phyloP scores from a whole-genome alignment of 2,329 filamentous ascomycete species.

The Ophiostoma sp. region DNA sequence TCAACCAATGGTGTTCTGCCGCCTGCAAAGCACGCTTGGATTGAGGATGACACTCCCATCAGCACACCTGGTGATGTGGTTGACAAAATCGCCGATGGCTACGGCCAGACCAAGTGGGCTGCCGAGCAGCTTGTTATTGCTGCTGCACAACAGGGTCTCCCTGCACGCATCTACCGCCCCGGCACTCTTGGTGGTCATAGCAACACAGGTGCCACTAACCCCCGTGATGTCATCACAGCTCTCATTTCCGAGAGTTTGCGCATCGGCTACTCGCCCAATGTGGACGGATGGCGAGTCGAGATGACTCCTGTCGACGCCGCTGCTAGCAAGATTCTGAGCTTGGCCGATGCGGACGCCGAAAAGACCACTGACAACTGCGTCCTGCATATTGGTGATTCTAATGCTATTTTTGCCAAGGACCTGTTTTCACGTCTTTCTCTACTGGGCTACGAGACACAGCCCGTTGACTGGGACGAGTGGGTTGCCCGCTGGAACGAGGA shows the following conservation, averaged over 20 bases:
- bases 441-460: conserved; percentile 66
- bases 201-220: conserved; percentile 66
- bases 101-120: conserved; percentile 78
- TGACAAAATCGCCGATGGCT: conserved; percentile 62
- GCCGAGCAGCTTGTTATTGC: conserved; percentile 69
- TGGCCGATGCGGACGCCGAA: conserved; percentile 51
- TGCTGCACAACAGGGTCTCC: conserved; percentile 61
- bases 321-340: conserved; percentile 64
- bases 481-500: conserved; percentile 67
- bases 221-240: conserved; percentile 71
- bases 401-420: conserved; percentile 59
- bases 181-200: conserved; percentile 78
- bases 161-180: conserved; percentile 64
- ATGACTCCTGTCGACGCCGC: conserved; percentile 84
- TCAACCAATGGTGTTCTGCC: conserved; percentile 78
- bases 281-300: conserved; percentile 70
- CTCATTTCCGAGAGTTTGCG: conserved; percentile 72
- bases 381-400: conserved; percentile 70
- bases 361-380: conserved; percentile 45
- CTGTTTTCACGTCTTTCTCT: conserved; percentile 60
- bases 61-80: conserved; percentile 61
- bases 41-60: conserved; percentile 59
- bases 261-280: conserved; percentile 63
- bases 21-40: conserved; percentile 63
- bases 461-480: conserved; percentile 67